Evolutionary conservation across 805 yeast species (phyloP), one percentile per base, ranked within the genome.

Genomic region (Geotrichum ghanense): DNA sequence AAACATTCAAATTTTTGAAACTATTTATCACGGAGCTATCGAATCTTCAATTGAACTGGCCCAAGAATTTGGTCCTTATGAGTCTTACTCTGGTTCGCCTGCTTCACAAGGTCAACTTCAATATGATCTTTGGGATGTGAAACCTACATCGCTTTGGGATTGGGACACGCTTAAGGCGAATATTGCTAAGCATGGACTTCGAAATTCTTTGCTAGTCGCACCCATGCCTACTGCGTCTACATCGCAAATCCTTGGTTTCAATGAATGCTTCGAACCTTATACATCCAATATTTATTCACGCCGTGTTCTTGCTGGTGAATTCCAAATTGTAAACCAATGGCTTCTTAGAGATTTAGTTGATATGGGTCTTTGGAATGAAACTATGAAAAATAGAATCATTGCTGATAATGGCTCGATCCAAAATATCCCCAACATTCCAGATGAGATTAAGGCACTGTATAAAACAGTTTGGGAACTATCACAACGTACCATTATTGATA

Each of bases 181-280:
- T 19, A 73, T 89, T 45, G 62, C 64, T 40, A 59, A 63, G 37
- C 65, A 75, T 56, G 97, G 97, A 23, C 58, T 89, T 20, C 68
- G 95, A 57, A 89, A 89, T 67, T 88, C 97, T 3, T 67, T 89
- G 44, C 64, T 89, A 16, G 84, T 89, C 26, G 97, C 94, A 1
- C 88, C 95, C 45, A 89, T 89, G 97, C 97, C 97, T 37, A 89
- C 97, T 14, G 97, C 97, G 1, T 85, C 96, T 0, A 89, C 97
- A 1, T 88, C 97, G 1, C 96, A 88, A 66, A 88, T 89, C 40
- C 69, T 89, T 46, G 97, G 97, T 16, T 86, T 75, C 69, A 86
- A 79, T 50, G 97, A 89, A 67, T 88, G 96, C 64, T 85, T 89
- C 60, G 97, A 90, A 63, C 97, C 97, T 4, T 75, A 79, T 56